Percentiles rank a stretch among this genome's conserved stretches.
Conservation (phyloP, 2,329 filamentous ascomycete genomes). For the Colletotrichum aenigma region DNA sequence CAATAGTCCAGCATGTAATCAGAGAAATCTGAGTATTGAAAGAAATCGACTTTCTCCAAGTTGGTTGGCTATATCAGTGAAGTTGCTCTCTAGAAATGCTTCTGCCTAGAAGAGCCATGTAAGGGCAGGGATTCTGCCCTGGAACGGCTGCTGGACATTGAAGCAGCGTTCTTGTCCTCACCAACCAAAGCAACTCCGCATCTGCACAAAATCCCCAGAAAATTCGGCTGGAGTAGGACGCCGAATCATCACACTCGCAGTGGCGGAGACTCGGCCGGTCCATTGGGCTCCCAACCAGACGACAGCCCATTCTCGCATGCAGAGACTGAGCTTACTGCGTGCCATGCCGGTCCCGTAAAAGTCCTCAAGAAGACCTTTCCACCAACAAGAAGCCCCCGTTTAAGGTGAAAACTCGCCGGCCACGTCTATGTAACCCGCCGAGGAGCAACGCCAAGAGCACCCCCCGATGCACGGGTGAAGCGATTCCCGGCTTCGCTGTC, state of each 20-base stretch:
- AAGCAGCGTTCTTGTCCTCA: neutral
- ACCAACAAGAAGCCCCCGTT: neutral
- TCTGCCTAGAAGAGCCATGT: neutral
- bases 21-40: neutral
- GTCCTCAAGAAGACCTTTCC: rapidly evolving
- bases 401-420: neutral
- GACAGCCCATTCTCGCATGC: neutral
- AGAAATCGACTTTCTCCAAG: rapidly evolving
- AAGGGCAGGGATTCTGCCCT: neutral
- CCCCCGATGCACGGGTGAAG: neutral
- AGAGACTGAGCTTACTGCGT: neutral
- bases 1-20: neutral
- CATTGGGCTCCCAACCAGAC: neutral
- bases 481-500: neutral
- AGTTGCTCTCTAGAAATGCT: neutral
- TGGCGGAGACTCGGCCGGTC: neutral
- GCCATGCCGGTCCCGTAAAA: neutral
- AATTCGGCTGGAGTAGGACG: neutral
- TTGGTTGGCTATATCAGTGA: neutral
- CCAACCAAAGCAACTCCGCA: neutral
- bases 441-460: neutral
- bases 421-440: neutral
- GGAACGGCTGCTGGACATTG: neutral
- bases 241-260: neutral
- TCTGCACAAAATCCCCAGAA: neutral